These are phyloP conservation scores for Hansenula lynferdii DNA, from an alignment of 1,139 yeast genomes.

Conservation along the genomic window DNA sequence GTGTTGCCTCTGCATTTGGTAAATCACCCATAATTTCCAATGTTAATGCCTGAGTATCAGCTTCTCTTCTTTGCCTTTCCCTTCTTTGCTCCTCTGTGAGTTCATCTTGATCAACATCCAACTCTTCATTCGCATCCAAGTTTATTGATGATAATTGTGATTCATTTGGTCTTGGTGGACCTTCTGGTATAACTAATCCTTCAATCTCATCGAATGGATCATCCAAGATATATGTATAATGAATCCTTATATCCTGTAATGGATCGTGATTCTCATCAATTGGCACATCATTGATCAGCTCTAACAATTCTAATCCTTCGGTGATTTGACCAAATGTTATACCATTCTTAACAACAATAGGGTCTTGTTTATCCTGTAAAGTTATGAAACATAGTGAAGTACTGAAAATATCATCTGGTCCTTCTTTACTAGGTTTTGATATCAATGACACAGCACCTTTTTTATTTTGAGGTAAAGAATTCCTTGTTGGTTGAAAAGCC, in stretches of 20 bases:
- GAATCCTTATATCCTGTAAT: constrained; percentile 45
- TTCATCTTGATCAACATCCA: constrained; percentile 16
- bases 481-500: constrained; percentile 16
- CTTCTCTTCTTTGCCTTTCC: constrained; percentile 30
- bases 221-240: constrained; percentile 43
- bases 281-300: constrained; percentile 35
- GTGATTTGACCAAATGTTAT: constrained; percentile 45
- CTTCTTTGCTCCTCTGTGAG: constrained; percentile 19
- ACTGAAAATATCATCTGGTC: constrained; percentile 5
- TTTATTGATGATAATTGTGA: constrained; percentile 33
- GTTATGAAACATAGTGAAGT: constrained; percentile 21
- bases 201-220: constrained; percentile 48
- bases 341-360: constrained; percentile 10
- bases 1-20: constrained; percentile 53
- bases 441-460: constrained; percentile 39
- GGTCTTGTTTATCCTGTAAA: constrained; percentile 27
- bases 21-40: constrained; percentile 62
- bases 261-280: constrained; percentile 39
- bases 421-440: constrained; percentile 14
- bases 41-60: constrained; percentile 51
- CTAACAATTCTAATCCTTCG: constrained; percentile 47
- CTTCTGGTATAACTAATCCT: constrained; percentile 21
- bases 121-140: constrained; percentile 22
- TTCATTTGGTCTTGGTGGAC: constrained; percentile 33
- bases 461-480: constrained; percentile 20